phyloP scores from a whole-genome alignment of 139 green algal species.

The Asterochloris erici region DNA sequence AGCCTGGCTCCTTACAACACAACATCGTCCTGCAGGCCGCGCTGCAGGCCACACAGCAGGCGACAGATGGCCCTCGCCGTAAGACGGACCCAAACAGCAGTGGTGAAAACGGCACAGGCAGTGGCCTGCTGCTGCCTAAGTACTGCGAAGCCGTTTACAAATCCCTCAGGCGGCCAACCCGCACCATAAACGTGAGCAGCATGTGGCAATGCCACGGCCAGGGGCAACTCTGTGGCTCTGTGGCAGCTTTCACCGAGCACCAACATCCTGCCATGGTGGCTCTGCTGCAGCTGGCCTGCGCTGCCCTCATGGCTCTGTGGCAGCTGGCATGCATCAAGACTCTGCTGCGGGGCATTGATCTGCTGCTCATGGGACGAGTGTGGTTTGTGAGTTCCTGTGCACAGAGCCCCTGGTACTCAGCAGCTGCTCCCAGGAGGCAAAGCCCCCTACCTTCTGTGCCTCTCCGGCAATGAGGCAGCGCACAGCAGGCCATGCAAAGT shows the following conservation, averaged over 20 bases:
- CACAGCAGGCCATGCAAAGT: neutral
- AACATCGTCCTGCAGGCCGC: neutral
- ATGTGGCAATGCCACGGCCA: neutral
- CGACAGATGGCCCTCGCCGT: conserved; percentile 2
- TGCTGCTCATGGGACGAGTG: too few relatives aligned
- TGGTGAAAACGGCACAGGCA: too few relatives aligned
- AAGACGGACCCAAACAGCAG: neutral
- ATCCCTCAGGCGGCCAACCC: conserved; percentile 75
- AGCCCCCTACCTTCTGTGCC: too few relatives aligned
- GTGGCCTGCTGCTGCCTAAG: conserved; percentile 11
- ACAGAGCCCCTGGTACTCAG: too few relatives aligned
- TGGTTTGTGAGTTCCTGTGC: too few relatives aligned
- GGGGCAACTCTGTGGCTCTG: neutral
- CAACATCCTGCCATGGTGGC: neutral
- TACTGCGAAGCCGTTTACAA: conserved; percentile 78
- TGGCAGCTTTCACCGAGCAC: neutral
- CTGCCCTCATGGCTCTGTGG: neutral
- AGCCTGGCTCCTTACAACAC: too few relatives aligned
- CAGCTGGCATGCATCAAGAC: neutral
- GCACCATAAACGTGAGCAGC: conserved; percentile 70
- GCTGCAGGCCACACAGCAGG: conserved; percentile 12
- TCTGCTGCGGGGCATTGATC: neutral
- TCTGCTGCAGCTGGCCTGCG: neutral
- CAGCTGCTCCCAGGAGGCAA: too few relatives aligned
- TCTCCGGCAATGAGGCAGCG: neutral